phyloP scores from a whole-genome alignment of 306 rosid species.

The Parietaria judaica region DNA sequence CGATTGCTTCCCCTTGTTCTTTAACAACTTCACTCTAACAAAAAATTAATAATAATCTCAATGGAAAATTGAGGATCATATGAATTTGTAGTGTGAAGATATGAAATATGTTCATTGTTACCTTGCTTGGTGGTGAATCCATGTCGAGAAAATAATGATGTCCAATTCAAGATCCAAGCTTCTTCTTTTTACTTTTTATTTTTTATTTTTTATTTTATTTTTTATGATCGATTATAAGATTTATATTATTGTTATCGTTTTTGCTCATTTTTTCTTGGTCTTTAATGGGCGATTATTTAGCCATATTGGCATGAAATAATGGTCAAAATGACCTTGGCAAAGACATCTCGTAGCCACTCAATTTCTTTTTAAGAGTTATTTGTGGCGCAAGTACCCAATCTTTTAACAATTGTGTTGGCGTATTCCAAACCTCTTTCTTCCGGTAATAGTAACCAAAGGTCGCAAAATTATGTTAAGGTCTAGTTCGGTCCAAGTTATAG shows the following conservation, averaged over 20 bases:
- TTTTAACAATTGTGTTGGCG: too few relatives aligned
- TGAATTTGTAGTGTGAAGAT: neutral
- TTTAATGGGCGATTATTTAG: slow-evolving; percentile 12
- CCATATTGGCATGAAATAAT: slow-evolving; percentile 22
- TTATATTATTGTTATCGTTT: neutral
- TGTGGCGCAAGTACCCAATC: too few relatives aligned
- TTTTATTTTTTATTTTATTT: neutral
- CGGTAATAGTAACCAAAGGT: too few relatives aligned
- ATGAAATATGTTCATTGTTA: neutral
- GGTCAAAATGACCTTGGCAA: neutral
- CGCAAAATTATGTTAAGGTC: too few relatives aligned
- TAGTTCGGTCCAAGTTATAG: too few relatives aligned
- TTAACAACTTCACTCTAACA: slow-evolving; percentile 26
- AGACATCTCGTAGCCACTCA: neutral
- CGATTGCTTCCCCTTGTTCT: slow-evolving; percentile 11
- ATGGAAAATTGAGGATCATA: neutral
- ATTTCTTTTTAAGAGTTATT: too few relatives aligned
- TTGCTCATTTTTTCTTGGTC: slow-evolving; percentile 9
- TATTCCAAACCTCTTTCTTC: too few relatives aligned
- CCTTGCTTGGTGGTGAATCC: slow-evolving; percentile 40
- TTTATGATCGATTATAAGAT: neutral
- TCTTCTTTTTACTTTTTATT: neutral
- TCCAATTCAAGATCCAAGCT: neutral
- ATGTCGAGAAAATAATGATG: slow-evolving; percentile 17
- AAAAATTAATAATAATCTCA: neutral